These are phyloP conservation scores for Coemansia sp. DNA, from an alignment of 192 early-diverging fungal species.

Conservation along the genomic window DNA sequence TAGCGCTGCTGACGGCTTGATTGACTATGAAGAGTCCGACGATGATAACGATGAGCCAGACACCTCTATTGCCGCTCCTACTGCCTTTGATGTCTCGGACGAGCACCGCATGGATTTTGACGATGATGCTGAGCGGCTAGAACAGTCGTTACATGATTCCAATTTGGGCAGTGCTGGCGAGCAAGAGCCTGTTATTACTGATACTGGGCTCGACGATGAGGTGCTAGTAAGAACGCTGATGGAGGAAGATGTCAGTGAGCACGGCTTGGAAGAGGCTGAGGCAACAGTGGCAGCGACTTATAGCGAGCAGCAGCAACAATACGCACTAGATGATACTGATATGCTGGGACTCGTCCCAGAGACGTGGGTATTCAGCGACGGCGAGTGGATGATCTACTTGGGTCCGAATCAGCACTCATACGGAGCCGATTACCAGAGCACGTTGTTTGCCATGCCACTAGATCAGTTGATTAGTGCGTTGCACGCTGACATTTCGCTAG, in stretches of 20 bases:
- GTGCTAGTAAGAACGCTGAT: not conserved
- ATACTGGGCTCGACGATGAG: not conserved
- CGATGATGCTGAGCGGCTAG: not conserved
- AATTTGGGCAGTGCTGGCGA: slow-evolving; percentile 1
- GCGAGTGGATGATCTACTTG: slow-evolving; percentile 50
- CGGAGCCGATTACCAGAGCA: slow-evolving; percentile 21
- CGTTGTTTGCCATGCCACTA: slow-evolving; percentile 33
- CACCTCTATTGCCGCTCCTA: not conserved
- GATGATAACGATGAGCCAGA: not conserved
- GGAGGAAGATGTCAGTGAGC: not conserved
- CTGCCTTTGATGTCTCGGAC: not conserved
- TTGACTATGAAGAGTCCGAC: slow-evolving; percentile 34
- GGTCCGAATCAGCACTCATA: slow-evolving; percentile 39
- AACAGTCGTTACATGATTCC: slow-evolving; percentile 4
- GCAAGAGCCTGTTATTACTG: not conserved
- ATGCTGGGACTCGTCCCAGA: slow-evolving; percentile 18
- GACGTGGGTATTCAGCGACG: slow-evolving; percentile 45
- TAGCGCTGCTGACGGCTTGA: slow-evolving; percentile 10
- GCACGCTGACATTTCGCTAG: slow-evolving; percentile 35
- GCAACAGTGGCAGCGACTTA: not conserved
- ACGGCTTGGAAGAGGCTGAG: not conserved
- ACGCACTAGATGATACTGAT: not conserved
- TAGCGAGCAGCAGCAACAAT: not conserved
- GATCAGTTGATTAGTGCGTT: slow-evolving; percentile 35
- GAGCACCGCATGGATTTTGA: not conserved